Conservation (phyloP, 306 rosid genomes). For the Casuarina cunninghamiana region DNA sequence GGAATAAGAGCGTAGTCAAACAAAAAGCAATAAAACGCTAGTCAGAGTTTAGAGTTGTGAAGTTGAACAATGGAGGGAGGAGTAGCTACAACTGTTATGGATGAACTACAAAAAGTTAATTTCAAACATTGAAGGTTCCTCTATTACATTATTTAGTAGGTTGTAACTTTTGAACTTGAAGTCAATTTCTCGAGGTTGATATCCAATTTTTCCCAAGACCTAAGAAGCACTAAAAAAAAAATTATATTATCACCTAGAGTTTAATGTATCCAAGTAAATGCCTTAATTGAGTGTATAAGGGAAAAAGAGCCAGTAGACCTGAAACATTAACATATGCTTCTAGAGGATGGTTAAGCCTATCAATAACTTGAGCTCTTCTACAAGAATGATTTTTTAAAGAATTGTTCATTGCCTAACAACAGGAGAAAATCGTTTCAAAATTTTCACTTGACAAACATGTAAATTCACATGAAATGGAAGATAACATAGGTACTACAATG, state of each 20-base stretch:
- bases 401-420: constrained; percentile 35
- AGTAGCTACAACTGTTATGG: neutral
- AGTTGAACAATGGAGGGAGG: neutral
- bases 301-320: constrained; percentile 14
- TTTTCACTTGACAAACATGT: neutral
- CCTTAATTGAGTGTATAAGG: neutral
- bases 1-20: neutral
- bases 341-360: neutral
- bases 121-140: too few relatives aligned
- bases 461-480: neutral
- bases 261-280: neutral
- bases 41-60: neutral
- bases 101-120: too few relatives aligned
- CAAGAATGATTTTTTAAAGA: constrained; percentile 19
- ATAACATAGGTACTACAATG: neutral
- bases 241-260: neutral
- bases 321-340: constrained; percentile 17
- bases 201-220: too few relatives aligned
- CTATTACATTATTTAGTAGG: too few relatives aligned
- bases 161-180: too few relatives aligned
- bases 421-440: neutral
- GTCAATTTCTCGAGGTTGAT: too few relatives aligned
- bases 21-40: neutral
- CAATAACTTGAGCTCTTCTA: constrained; percentile 25
- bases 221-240: too few relatives aligned